These are phyloP conservation scores for Ocimum tenuiflorum DNA, from an alignment of 257 asterid species.

Conservation along the genomic window DNA sequence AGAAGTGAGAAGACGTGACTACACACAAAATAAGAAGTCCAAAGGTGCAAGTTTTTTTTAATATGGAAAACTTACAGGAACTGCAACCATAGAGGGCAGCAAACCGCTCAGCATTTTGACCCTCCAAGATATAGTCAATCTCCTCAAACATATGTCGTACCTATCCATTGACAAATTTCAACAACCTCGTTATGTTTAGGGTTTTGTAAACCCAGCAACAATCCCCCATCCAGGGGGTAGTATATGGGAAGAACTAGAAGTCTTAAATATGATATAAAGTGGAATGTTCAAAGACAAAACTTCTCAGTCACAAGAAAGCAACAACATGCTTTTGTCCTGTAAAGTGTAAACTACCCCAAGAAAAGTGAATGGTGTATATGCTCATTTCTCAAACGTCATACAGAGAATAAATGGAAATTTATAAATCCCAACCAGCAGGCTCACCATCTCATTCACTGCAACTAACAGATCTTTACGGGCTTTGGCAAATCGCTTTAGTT, in stretches of 20 bases:
- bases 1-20: neutral
- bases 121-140: slow-evolving; percentile 95
- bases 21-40: slow-evolving; percentile 5
- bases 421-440: slow-evolving; percentile 27
- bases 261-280: neutral
- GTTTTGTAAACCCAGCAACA: slow-evolving; percentile 2
- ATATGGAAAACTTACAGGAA: slow-evolving; percentile 42
- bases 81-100: slow-evolving; percentile 64
- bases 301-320: neutral
- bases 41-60: neutral
- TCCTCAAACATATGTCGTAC: slow-evolving; percentile 97
- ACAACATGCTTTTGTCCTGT: neutral
- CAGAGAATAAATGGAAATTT: neutral
- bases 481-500: slow-evolving; percentile 88
- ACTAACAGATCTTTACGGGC: slow-evolving; percentile 94
- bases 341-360: neutral
- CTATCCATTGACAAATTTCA: slow-evolving; percentile 39
- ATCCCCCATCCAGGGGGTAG: neutral
- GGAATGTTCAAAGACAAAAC: neutral
- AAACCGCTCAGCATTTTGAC: slow-evolving; percentile 92
- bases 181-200: slow-evolving; percentile 6
- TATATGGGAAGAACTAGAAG: neutral
- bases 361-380: slow-evolving; percentile 2
- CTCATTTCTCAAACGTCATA: slow-evolving; percentile 8
- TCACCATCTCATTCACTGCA: slow-evolving; percentile 96